These are phyloP conservation scores for Entomortierella lignicola DNA, from an alignment of 192 early-diverging fungal species.

Conservation along the genomic window DNA sequence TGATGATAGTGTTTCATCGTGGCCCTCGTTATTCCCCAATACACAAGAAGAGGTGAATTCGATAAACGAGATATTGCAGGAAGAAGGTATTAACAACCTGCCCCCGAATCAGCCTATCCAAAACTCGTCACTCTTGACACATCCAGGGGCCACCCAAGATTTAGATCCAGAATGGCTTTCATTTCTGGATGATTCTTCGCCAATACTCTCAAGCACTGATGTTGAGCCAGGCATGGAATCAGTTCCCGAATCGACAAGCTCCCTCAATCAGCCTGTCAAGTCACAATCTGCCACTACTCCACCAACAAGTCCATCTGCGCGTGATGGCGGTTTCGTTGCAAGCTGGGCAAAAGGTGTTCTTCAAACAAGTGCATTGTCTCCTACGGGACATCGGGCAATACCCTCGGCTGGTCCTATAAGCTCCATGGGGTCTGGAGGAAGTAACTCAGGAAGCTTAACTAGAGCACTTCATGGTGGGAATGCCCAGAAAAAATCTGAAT, in stretches of 20 bases:
- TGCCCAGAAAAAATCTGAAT: slow-evolving; percentile 13
- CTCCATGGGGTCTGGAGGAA: not conserved
- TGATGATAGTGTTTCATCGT: not conserved
- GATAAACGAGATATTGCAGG: no score
- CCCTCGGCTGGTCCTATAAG: slow-evolving; percentile 6
- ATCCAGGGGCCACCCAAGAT: slow-evolving; percentile 3
- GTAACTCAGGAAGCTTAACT: slow-evolving; percentile 15
- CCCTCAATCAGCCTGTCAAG: no score
- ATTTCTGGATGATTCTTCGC: slow-evolving; percentile 35
- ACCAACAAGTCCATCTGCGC: not conserved
- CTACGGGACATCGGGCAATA: slow-evolving; percentile 24
- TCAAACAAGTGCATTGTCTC: slow-evolving; percentile 6
- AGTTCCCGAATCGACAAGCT: no score
- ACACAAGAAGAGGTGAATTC: not conserved
- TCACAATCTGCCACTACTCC: no score
- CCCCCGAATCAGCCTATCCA: not conserved
- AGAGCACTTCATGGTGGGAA: slow-evolving; percentile 11
- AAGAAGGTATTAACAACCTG: not conserved
- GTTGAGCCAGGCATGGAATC: not conserved
- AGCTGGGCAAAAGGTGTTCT: slow-evolving; percentile 22
- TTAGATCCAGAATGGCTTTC: slow-evolving; percentile 35
- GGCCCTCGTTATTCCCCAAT: not conserved
- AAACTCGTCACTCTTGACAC: not conserved
- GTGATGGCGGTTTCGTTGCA: not conserved
- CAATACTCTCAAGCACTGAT: slow-evolving; percentile 2